Percentiles rank a stretch among this genome's conserved stretches.
Conservation (phyloP, 352 stramenopile species). For the Pythium plurisporium region DNA sequence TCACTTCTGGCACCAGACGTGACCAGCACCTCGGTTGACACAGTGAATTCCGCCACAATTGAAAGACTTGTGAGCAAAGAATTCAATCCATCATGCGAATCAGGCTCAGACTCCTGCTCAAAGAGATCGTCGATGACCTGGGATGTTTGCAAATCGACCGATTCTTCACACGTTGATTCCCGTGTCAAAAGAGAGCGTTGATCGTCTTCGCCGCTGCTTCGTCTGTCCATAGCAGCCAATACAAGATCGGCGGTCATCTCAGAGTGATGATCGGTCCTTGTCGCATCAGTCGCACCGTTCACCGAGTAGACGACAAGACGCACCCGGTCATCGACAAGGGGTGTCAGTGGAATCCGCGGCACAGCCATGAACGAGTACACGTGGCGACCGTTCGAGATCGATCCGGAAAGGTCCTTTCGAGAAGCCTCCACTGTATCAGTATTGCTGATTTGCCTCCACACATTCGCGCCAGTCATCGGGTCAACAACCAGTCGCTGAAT, state of each 20-base stretch:
- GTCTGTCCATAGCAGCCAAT: constrained; percentile 62
- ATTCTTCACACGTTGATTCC: constrained; percentile 11
- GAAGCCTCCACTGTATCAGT: constrained; percentile 71
- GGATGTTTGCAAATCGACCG: constrained; percentile 22
- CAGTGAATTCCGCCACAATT: constrained; percentile 72
- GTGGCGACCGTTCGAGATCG: constrained; percentile 33
- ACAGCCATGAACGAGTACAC: constrained; percentile 82
- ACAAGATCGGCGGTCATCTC: constrained; percentile 72
- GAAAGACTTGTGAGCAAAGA: constrained; percentile 27
- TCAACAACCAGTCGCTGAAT: constrained; percentile 66
- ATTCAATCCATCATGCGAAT: constrained; percentile 30
- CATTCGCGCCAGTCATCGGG: constrained; percentile 28
- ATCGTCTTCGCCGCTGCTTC: constrained; percentile 41
- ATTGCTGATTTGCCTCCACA: constrained; percentile 75
- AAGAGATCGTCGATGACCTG: constrained; percentile 80
- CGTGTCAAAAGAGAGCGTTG: constrained; percentile 13
- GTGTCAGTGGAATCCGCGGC: constrained; percentile 59
- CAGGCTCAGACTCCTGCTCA: constrained; percentile 66
- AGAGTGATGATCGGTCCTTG: constrained; percentile 36
- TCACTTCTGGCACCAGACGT: constrained; percentile 60
- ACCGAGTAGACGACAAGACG: constrained; percentile 75
- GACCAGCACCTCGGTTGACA: constrained; percentile 61
- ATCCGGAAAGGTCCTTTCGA: constrained; percentile 36
- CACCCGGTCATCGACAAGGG: constrained; percentile 53
- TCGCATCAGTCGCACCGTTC: constrained; percentile 28